Evolutionary conservation across 805 yeast species (phyloP).

Genomic region (Phaffomyces opuntiae): DNA sequence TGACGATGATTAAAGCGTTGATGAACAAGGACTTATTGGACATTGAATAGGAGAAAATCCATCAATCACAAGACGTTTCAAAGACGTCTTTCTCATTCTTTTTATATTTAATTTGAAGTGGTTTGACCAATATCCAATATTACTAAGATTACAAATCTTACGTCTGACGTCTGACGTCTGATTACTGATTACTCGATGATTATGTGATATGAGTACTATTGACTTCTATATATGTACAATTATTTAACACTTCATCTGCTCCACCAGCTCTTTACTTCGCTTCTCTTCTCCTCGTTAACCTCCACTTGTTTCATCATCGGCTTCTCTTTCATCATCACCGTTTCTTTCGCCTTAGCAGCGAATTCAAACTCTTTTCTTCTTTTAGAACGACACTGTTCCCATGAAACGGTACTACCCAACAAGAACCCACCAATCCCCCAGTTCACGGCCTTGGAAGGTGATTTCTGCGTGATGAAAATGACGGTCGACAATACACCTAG

Average conservation of each 20-base stretch:
- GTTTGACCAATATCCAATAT: neutral
- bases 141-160: slow-evolving; percentile 7
- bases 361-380: slow-evolving; percentile 60
- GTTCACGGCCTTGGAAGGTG: slow-evolving; percentile 55
- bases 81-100: too few species aligned
- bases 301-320: slow-evolving; percentile 28
- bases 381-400: slow-evolving; percentile 86
- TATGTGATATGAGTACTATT: too few species aligned
- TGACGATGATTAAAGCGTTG: slow-evolving; percentile 5
- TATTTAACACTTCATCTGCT: slow-evolving; percentile 8
- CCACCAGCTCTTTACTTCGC: slow-evolving; percentile 25
- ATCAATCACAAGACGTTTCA: too few species aligned
- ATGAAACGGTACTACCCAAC: slow-evolving; percentile 74
- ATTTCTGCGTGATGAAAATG: slow-evolving; percentile 60
- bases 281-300: slow-evolving; percentile 21
- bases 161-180: too few species aligned
- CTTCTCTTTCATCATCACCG: slow-evolving; percentile 28
- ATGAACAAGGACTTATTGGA: neutral
- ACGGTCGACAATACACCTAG: slow-evolving; percentile 65
- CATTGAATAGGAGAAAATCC: too few species aligned
- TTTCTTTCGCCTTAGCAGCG: slow-evolving; percentile 61
- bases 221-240: neutral
- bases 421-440: slow-evolving; percentile 82
- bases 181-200: too few species aligned
- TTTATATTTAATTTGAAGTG: neutral